A percentile compares a stretch with the other conserved stretches of the same genome.
These are phyloP conservation scores for Solanum ossicruentum DNA, from an alignment of 257 asterid species.

Conservation along the genomic window DNA sequence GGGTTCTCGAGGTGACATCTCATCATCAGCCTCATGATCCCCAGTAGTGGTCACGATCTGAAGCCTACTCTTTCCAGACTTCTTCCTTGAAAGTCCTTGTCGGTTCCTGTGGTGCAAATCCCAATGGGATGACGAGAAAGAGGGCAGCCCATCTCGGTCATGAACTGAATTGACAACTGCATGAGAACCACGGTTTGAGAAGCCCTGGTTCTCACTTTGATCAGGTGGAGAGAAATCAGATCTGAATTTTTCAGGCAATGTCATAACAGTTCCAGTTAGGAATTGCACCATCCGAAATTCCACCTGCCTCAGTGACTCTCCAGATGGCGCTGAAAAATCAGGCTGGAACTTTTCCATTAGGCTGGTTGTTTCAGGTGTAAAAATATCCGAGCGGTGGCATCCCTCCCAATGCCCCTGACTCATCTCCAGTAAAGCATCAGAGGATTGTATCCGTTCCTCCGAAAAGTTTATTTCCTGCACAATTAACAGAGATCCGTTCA, in stretches of 20 bases:
- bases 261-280: slow-evolving; percentile 49
- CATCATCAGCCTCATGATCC: slow-evolving; percentile 89
- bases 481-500: neutral
- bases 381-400: slow-evolving; percentile 68
- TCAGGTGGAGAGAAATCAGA: slow-evolving; percentile 80
- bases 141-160: slow-evolving; percentile 40
- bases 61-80: slow-evolving; percentile 94
- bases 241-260: slow-evolving; percentile 64
- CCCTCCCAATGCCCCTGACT: slow-evolving; percentile 98
- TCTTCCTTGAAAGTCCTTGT: slow-evolving; percentile 50
- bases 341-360: slow-evolving; percentile 79
- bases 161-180: slow-evolving; percentile 22
- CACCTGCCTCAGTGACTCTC: slow-evolving; percentile 93
- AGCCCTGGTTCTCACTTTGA: slow-evolving; percentile 29
- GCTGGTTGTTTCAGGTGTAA: slow-evolving; percentile 54
- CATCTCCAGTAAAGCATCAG: slow-evolving; percentile 77
- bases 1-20: slow-evolving; percentile 88
- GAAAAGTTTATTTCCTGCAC: slow-evolving; percentile 71
- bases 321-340: slow-evolving; percentile 79
- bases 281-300: slow-evolving; percentile 93
- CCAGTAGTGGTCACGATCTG: slow-evolving; percentile 76
- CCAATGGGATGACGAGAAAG: slow-evolving; percentile 40
- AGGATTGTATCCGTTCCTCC: slow-evolving; percentile 69
- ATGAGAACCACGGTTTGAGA: slow-evolving; percentile 20
- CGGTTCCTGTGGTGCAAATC: slow-evolving; percentile 50